Percentiles rank a stretch among this genome's conserved stretches.
Conservation (phyloP, 164 flowering plant species). For the Brasenia schreberi region DNA sequence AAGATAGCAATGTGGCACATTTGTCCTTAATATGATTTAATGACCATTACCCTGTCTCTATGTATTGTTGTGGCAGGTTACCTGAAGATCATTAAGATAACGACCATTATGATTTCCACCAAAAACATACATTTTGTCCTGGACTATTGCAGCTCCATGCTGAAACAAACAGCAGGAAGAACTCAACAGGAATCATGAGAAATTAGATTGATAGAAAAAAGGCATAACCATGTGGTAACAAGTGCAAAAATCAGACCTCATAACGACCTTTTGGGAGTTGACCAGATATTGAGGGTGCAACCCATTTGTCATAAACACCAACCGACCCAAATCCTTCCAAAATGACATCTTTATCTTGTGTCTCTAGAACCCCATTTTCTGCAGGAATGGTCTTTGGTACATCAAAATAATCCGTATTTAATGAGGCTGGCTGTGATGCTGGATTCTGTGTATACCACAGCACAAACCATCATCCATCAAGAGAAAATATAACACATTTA, state of each 20-base stretch:
- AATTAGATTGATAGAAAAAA: no score
- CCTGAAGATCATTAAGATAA: constrained; percentile 95
- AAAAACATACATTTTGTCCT: constrained; percentile 86
- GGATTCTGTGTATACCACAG: constrained; percentile 26
- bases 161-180: constrained; percentile 13
- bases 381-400: constrained; percentile 55
- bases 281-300: constrained; percentile 68
- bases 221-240: not conserved
- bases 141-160: constrained; percentile 91
- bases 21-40: no score
- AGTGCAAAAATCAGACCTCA: constrained; percentile 38
- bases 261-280: constrained; percentile 86
- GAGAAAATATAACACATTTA: not conserved
- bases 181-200: not conserved
- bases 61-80: constrained; percentile 7
- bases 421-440: constrained; percentile 26
- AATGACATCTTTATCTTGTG: constrained; percentile 83
- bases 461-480: not conserved
- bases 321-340: constrained; percentile 59
- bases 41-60: no score
- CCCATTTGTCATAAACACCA: constrained; percentile 86
- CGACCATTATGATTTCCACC: constrained; percentile 99
- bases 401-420: constrained; percentile 49
- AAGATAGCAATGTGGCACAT: no score
- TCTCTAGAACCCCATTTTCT: constrained; percentile 57